Evolutionary conservation across 1,284 basidiomycete species (phyloP).

Genomic region (Earliella scabrosa): DNA sequence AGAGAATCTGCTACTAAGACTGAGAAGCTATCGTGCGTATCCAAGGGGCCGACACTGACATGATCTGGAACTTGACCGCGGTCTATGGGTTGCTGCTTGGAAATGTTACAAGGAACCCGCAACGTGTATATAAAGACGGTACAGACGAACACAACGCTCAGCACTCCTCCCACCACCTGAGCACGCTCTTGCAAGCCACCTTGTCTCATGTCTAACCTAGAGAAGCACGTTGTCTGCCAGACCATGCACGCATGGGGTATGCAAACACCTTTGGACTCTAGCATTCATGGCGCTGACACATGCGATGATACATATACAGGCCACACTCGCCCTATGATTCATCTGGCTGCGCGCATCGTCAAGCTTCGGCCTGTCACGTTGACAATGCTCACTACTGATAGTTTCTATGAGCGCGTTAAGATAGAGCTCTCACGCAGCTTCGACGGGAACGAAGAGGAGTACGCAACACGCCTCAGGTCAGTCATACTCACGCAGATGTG

Average conservation of each 20-base stretch:
- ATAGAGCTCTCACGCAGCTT: constrained; percentile 27
- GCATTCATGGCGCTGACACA: neutral
- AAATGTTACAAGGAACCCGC: too few species aligned
- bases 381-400: constrained; percentile 23
- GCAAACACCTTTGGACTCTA: too few species aligned
- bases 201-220: too few species aligned
- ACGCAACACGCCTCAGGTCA: constrained; percentile 15
- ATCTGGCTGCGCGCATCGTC: constrained; percentile 23
- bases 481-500: neutral
- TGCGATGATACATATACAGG: constrained; percentile 14
- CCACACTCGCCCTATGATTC: constrained; percentile 26
- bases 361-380: constrained; percentile 20
- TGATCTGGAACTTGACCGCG: too few species aligned
- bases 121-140: too few species aligned
- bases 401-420: constrained; percentile 16
- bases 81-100: too few species aligned
- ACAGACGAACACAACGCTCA: too few species aligned
- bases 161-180: too few species aligned
- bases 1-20: too few species aligned
- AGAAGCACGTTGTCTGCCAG: neutral
- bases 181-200: too few species aligned
- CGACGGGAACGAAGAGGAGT: constrained; percentile 9
- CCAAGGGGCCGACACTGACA: too few species aligned
- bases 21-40: too few species aligned
- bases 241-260: neutral